Base-by-base conservation (phyloP, 139 green algal species). In the Closterium sp. region DNA sequence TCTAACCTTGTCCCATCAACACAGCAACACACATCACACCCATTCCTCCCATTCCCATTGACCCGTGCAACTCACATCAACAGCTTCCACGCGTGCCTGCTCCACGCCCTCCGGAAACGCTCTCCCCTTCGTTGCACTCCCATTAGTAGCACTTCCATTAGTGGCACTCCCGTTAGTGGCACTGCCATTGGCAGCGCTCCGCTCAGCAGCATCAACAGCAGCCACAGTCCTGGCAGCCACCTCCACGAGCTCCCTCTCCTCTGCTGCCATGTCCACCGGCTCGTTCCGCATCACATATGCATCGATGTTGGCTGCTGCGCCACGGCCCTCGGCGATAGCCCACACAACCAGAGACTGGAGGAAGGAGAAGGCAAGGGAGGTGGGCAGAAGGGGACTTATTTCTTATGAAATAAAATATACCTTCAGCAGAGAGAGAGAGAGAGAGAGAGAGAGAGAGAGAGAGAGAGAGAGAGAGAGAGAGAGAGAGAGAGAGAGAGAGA, bases 321-420 rank as follows among this genome's bases (percentile, higher is more conserved):
- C 95, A 11, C 98, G 95, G 2, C 98, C 98, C 95, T 99, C 98
- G 1, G 97, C 94, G 73, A 99, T 99, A 30, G 98, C 98, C 98
- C 98, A 99, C 89, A 98, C 95, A 21, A 95, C 94, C 32, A 96
- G 89, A 34, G 89, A 92, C 88, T 93, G 90, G 3, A 91, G 32
- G 34, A 22, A 38, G 29, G 31, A 31, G 30, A 89, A 30, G 0
- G 85, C 84, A 87, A 7, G 27, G 62, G 62, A 70, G 45, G 10
- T 70, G 45, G 5, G 3, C n/a, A n/a, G n/a, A n/a, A n/a, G n/a
- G n/a, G n/a, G n/a, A n/a, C n/a, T n/a, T n/a, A n/a, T n/a, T n/a
- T n/a, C n/a, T n/a, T n/a, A n/a, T n/a, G n/a, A n/a, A n/a, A n/a
- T n/a, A n/a, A n/a, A n/a, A n/a, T n/a, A n/a, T n/a, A n/a, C n/a